Conservation (phyloP, 2,329 filamentous ascomycete genomes). For the Elsinoe perseae region DNA sequence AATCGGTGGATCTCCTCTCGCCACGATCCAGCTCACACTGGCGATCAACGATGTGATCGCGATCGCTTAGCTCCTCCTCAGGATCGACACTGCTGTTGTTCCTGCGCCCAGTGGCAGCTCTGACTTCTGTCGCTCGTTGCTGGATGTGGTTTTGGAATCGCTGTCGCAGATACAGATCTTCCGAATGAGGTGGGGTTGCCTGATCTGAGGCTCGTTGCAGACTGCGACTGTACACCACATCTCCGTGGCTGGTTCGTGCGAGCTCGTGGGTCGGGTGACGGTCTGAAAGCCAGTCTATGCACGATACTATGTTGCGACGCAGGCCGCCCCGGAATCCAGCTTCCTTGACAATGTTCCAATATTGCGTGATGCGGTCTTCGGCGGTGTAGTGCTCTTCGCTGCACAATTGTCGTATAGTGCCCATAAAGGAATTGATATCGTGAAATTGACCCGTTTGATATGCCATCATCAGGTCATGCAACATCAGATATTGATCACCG, state of each 20-base stretch:
- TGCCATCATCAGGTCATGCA: constrained; percentile 15
- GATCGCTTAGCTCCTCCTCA: not conserved
- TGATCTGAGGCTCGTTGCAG: not conserved
- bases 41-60: not conserved
- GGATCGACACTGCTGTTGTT: not conserved
- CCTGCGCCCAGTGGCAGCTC: not conserved
- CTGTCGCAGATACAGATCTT: not conserved
- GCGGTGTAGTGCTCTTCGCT: constrained; percentile 5
- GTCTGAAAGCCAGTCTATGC: constrained; percentile 6
- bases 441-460: not conserved
- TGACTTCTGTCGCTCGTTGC: not conserved
- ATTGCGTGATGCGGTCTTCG: constrained; percentile 10
- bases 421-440: not conserved
- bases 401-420: not conserved
- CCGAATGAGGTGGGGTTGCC: not conserved
- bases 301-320: not conserved
- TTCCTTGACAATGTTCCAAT: constrained; percentile 13
- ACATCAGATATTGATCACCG: constrained; percentile 17
- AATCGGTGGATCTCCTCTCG: not conserved
- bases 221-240: not conserved
- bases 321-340: not conserved
- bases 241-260: not conserved
- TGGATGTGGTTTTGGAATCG: not conserved
- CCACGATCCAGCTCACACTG: not conserved
- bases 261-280: not conserved